Evolutionary conservation across 2,329 filamentous ascomycete species (phyloP).

Genomic region (Cordyceps tenuipes): DNA sequence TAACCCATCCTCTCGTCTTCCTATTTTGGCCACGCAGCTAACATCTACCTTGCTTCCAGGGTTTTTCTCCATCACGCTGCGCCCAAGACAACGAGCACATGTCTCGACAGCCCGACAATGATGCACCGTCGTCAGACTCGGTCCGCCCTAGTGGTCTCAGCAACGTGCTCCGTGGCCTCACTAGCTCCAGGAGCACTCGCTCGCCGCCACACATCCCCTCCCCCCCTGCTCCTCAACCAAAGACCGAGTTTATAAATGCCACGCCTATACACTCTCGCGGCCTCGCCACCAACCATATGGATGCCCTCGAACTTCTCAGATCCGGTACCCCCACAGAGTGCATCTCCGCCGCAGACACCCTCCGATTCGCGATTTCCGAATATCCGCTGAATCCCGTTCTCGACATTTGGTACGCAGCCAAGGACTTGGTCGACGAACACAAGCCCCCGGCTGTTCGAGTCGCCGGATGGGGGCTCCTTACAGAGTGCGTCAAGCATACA

Average conservation of each 20-base stretch:
- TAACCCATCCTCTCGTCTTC: neutral
- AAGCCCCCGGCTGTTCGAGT: slow-evolving; percentile 46
- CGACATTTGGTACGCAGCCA: slow-evolving; percentile 58
- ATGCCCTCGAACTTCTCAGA: slow-evolving; percentile 46
- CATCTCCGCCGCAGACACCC: slow-evolving; percentile 47
- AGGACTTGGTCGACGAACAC: slow-evolving; percentile 52
- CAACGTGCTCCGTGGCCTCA: slow-evolving; percentile 55
- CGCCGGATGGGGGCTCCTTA: slow-evolving; percentile 58
- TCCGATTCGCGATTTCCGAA: slow-evolving; percentile 48
- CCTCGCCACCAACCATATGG: slow-evolving; percentile 44
- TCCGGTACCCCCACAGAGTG: slow-evolving; percentile 44
- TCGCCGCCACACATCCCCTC: slow-evolving; percentile 37
- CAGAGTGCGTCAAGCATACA: slow-evolving; percentile 55
- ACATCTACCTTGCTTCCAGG: neutral
- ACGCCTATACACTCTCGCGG: slow-evolving; percentile 31
- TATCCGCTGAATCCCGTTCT: slow-evolving; percentile 51
- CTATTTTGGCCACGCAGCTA: neutral
- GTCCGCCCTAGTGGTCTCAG: slow-evolving; percentile 49
- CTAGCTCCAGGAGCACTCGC: slow-evolving; percentile 46
- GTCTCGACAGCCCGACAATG: slow-evolving; percentile 53
- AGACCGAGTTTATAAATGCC: slow-evolving; percentile 38
- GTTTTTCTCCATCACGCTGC: neutral
- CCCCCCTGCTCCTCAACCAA: slow-evolving; percentile 29
- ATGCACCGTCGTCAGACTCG: slow-evolving; percentile 44
- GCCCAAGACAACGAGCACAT: slow-evolving; percentile 39